Conservation (phyloP, 1,139 yeast genomes). For the Geotrichum aggregatum region DNA sequence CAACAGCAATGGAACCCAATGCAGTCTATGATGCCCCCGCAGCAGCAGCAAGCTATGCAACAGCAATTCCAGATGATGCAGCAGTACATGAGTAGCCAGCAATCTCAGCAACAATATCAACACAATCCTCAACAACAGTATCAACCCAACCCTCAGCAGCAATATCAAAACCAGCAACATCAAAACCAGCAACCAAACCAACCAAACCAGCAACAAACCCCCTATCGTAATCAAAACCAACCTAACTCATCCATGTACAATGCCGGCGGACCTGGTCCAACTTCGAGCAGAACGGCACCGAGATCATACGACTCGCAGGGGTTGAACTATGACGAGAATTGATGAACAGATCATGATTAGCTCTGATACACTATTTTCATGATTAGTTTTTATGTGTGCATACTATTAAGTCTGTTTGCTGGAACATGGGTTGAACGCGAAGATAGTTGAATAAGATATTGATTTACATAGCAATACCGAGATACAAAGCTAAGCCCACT, state of each 20-base stretch:
- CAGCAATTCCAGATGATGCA: slow-evolving; percentile 18
- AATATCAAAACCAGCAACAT: slow-evolving; percentile 1
- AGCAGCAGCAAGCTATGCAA: slow-evolving; percentile 1
- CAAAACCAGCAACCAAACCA: slow-evolving; percentile 24
- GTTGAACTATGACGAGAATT: neutral
- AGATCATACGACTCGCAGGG: slow-evolving; percentile 2
- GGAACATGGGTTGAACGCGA: too few species aligned
- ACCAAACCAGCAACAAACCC: neutral
- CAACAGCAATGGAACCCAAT: neutral
- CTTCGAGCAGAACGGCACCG: neutral
- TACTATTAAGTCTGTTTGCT: neutral
- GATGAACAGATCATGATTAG: neutral
- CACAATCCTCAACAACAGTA: slow-evolving; percentile 1
- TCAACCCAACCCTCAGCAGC: slow-evolving; percentile 6
- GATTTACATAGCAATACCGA: too few species aligned
- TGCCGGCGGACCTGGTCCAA: neutral
- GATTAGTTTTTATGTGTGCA: neutral
- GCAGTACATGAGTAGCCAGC: slow-evolving; percentile 13
- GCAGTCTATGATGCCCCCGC: neutral
- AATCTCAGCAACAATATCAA: neutral
- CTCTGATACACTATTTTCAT: neutral
- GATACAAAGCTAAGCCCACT: too few species aligned
- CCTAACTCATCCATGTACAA: neutral
- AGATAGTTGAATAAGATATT: too few species aligned
- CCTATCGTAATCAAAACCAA: neutral